Percentiles rank a stretch among this genome's conserved stretches.
Conservation (phyloP, 345 rosid species). For the Anacardium occidentale region DNA sequence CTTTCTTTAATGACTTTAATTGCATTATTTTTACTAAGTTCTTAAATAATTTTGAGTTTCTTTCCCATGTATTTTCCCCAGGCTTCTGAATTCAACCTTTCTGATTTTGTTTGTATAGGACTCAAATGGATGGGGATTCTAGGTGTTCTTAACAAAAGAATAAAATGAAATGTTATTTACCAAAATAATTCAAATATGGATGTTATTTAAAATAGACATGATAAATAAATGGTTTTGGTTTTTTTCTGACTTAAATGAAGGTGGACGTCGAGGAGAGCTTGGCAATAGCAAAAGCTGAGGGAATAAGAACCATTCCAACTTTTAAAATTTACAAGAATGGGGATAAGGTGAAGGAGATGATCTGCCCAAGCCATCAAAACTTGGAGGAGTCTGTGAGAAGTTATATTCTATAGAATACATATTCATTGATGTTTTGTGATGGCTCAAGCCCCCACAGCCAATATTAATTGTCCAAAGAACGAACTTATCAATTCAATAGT, state of each 20-base stretch:
- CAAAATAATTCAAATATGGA: neutral
- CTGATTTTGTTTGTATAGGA: neutral
- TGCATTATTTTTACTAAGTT: neutral
- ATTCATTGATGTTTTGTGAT: constrained; percentile 14
- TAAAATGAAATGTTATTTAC: neutral
- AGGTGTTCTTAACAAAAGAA: neutral
- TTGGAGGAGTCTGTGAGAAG: constrained; percentile 68
- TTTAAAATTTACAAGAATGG: constrained; percentile 76
- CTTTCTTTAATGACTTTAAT: neutral
- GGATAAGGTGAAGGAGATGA: constrained; percentile 67
- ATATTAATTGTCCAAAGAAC: constrained; percentile 12
- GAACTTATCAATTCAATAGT: constrained; percentile 14
- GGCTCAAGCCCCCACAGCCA: constrained; percentile 11
- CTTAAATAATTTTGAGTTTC: neutral
- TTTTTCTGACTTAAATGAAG: constrained; percentile 30
- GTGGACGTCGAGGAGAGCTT: constrained; percentile 67
- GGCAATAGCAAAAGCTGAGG: constrained; percentile 62
- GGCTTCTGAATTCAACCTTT: neutral
- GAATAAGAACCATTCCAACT: constrained; percentile 68
- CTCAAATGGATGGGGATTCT: neutral
- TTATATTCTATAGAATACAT: constrained; percentile 38
- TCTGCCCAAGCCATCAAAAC: constrained; percentile 61
- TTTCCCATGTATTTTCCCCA: neutral
- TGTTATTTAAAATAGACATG: neutral
- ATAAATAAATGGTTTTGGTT: neutral